Evolutionary conservation across 2,329 filamentous ascomycete species (phyloP).

Genomic region (Thielaviopsis punctulata): DNA sequence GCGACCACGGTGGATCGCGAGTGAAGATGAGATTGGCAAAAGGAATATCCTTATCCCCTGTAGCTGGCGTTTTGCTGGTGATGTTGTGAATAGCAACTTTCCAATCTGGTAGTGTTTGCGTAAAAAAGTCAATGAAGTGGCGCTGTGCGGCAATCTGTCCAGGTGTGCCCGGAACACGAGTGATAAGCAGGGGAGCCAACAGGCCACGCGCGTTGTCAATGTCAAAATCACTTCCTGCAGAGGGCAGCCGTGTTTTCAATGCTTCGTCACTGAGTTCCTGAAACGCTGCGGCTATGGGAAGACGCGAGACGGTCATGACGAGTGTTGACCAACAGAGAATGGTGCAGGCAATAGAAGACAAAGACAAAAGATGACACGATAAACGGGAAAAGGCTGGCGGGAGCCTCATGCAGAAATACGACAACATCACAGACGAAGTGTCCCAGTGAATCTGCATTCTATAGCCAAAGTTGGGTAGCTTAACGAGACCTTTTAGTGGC

Average conservation of each 20-base stretch:
- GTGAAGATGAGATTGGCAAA: slow-evolving; percentile 79
- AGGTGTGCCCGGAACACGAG: slow-evolving; percentile 74
- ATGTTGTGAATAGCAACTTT: slow-evolving; percentile 72
- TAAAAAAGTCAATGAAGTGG: slow-evolving; percentile 77
- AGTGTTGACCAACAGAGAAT: neutral
- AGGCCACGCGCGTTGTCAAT: slow-evolving; percentile 51
- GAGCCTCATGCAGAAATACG: neutral
- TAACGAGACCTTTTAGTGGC: neutral
- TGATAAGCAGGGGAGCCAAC: slow-evolving; percentile 70
- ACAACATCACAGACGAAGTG: neutral
- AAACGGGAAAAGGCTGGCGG: neutral
- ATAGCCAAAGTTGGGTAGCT: neutral
- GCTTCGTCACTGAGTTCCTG: slow-evolving; percentile 54
- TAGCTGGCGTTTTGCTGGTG: slow-evolving; percentile 65
- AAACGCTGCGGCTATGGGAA: slow-evolving; percentile 19
- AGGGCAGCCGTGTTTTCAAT: slow-evolving; percentile 47
- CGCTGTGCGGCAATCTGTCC: slow-evolving; percentile 55
- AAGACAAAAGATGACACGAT: neutral
- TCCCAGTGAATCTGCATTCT: neutral
- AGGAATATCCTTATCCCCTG: slow-evolving; percentile 51
- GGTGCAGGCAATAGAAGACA: neutral
- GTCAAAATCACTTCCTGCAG: slow-evolving; percentile 60
- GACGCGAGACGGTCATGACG: neutral
- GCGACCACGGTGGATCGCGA: slow-evolving; percentile 71
- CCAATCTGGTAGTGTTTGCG: slow-evolving; percentile 59